Evolutionary conservation across 306 rosid species (phyloP), one percentile per base, ranked within the genome.

Genomic region (Dicorynia guianensis): DNA sequence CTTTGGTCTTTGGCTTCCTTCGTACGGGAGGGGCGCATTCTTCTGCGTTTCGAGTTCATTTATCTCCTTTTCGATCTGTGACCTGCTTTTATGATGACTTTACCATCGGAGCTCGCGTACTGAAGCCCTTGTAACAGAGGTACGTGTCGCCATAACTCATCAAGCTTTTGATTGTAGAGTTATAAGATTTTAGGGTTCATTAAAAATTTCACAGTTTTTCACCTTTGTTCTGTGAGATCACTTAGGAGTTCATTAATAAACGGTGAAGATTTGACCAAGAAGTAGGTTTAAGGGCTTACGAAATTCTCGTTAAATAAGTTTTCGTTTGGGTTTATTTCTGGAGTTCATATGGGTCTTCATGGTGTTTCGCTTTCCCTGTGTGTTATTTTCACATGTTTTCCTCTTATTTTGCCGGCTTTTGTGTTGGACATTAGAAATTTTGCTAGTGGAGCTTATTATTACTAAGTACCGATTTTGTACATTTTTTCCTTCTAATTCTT

Each of bases 101-200:
- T 12, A 7, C 18, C 25, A 15, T 48, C 79, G 4, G 8, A 36
- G 4, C 68, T 17, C 77, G 4, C n/a, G 8, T 56, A 13, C 30
- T 47, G 50, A 13, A 66, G 20, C 53, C 63, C 72, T 66, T 79
- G 53, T 20, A 48, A 30, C 19, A 30, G 71, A 84, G 82, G 85
- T 79, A 54, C 25, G 54, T 17, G n/a, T 33, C 11, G 12, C 42
- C 8, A 5, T 2, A 5, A 35, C 67, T 36, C 48, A 18, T 20
- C 20, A 17, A 18, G 9, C 48, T 62, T 25, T 67, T 52, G 54
- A 11, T 47, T 35, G 15, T 33, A 1, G 8, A 36, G 38, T 77
- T 67, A 65, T 71, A 34, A 14, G 76, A 76, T 80, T 84, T 72
- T 84, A 84, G 87, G 87, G 85, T 80, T 84, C 71, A 6, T 25